phyloP scores from a whole-genome alignment of 2,329 filamentous ascomycete species.

The Trichoderma sp. region DNA sequence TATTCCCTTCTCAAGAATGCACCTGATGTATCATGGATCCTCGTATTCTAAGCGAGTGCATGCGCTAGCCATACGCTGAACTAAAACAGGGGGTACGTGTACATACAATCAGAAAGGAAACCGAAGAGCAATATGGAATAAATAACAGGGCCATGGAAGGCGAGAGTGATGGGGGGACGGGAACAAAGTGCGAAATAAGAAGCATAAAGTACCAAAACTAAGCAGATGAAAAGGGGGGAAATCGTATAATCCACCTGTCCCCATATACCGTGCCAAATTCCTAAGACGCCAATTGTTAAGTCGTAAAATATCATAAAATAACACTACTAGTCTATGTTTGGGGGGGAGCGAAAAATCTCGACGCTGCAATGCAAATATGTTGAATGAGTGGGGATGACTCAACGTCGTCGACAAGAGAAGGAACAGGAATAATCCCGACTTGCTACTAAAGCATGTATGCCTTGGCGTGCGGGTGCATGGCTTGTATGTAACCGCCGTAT shows the following conservation, averaged over 20 bases:
- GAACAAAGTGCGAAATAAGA: background rate
- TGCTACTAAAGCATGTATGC: background rate
- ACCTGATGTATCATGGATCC: background rate
- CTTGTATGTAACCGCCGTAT: background rate
- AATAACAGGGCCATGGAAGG: background rate
- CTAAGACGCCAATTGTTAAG: constrained; percentile 14
- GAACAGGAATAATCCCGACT: background rate
- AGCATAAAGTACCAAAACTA: background rate
- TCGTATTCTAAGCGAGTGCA: constrained; percentile 19
- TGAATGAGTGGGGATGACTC: background rate
- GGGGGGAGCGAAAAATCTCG: background rate
- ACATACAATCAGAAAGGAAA: constrained; percentile 1
- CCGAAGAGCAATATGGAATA: background rate
- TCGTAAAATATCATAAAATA: constrained; percentile 19
- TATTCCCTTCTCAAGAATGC: background rate
- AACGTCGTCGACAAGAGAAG: background rate
- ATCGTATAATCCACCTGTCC: constrained; percentile 2
- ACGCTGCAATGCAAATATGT: background rate
- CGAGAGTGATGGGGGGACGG: background rate
- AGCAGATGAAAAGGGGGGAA: background rate
- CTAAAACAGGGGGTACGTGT: constrained; percentile 1
- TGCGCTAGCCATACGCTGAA: constrained; percentile 15
- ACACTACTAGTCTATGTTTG: constrained; percentile 11
- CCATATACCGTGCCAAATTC: constrained; percentile 8
- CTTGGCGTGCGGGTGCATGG: background rate